Evolutionary conservation across 495 filamentous ascomycete species (phyloP), one percentile per base, ranked within the genome.

Genomic region (Bryoglossum gracile): DNA sequence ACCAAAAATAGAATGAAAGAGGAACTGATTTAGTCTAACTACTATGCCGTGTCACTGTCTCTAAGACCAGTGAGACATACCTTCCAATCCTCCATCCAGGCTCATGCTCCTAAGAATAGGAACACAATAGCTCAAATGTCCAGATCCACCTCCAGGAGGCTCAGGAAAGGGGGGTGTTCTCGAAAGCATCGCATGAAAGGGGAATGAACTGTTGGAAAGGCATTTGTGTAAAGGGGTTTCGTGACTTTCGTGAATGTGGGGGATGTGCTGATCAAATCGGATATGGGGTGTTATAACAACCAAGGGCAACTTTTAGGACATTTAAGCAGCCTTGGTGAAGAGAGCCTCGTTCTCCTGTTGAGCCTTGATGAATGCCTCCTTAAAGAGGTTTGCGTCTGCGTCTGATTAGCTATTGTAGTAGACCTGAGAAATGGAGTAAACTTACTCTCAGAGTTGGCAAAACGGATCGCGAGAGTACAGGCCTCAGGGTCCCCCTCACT

Each of bases 401-500:
- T 45, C n/a, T 46, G 8, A 24, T 43, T 56, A 68, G 55, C 70
- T 54, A 8, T 39, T 11, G 34, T 14, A 36, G 10, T 24, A 16
- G 37, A 28, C 2, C 23, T 9, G 5, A 10, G 36, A 21, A 26
- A 32, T 16, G n/a, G 14, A 40, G 25, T 41, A 34, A 21, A 74
- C 86, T 76, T 77, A 94, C 89, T 97, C 62, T 99, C 94, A 57
- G 86, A 84, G 75, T 97, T 99, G 68, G 87, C 90, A 63, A 99
- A 95, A 38, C 94, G 89, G 57, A 97, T 96, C 50, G 94, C 94
- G 48, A 99, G 77, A 38, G 94, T 99, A 62, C 87, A 82, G 26
- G 91, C 87, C 75, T 97, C 94, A 24, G 94, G 87, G 70, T 96
- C 91, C 48, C 92, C 94, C 73, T 99, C 94, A 61, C 87, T 94